Evolutionary conservation across 1,139 yeast species (phyloP), one percentile per base, ranked within the genome.

Genomic region (Diutina siamensis): DNA sequence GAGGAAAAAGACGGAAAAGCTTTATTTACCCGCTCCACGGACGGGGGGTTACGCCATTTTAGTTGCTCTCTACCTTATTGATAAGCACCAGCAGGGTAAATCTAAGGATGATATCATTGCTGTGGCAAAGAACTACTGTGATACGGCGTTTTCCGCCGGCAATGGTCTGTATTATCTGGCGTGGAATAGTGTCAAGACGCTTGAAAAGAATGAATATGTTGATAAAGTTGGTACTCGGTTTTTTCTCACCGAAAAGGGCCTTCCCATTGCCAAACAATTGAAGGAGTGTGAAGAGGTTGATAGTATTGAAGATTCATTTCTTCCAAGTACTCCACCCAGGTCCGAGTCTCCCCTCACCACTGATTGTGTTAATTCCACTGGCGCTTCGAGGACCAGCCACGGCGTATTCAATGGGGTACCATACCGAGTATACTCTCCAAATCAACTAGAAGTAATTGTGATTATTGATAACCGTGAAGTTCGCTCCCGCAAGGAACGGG

Each of bases 21-120:
- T 25, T 15, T 92, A 86, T 58, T 72, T 89, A 0, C 98, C 98
- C 1, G 71, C 72, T 42, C 78, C 78, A 51, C 66, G 94, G 38
- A 78, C 95, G 0, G 97, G 97, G 0, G 94, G 88, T 0, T 92
- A 84, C 63, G 96, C 94, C 0, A 83, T 92, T 5, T 56, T 92
- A 35, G 53, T 88, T 19, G 83, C 83, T 0, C 61, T 92, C 13
- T 67, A 74, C 46, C 67, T 76, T 40, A 60, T 72, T 28, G 92
- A 83, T 54, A 62, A 64, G 9, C 55, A 61, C 1, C 56, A 57
- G 22, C 10, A 21, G 1, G 88, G 88, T 0, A 58, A 84, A 57
- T 71, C 79, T 4, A 83, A 78, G 55, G 76, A 76, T 10, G 83
- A 78, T 45, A 72, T 88, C 9, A 64, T 74, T 5, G 58, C 71